These are phyloP conservation scores for Wallacemonas sp. DNA, from an alignment of 208 protist species.

Conservation along the genomic window DNA sequence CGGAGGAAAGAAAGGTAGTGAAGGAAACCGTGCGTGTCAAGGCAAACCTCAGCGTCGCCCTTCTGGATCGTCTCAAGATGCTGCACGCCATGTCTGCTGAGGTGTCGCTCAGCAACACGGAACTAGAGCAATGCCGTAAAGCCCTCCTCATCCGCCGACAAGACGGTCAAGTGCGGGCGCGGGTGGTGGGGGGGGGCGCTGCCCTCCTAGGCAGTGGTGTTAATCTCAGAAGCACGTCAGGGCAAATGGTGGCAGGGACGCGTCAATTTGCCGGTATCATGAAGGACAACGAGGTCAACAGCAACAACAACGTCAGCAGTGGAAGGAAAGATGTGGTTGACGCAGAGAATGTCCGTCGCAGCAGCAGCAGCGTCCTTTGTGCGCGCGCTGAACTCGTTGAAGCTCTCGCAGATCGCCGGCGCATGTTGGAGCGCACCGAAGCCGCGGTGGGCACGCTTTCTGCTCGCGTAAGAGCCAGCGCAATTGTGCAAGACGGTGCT, in stretches of 20 bases:
- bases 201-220: too few relatives aligned
- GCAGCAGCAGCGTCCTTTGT: background rate
- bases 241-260: too few relatives aligned
- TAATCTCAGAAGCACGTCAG: too few relatives aligned
- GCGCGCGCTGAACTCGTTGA: slow-evolving; percentile 17
- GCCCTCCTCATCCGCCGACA: slow-evolving; percentile 23
- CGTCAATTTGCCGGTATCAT: too few relatives aligned
- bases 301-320: too few relatives aligned
- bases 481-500: slow-evolving; percentile 24
- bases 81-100: slow-evolving; percentile 36
- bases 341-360: too few relatives aligned
- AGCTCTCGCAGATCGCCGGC: slow-evolving; percentile 22
- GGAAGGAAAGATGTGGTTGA: too few relatives aligned
- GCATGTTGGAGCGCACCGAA: slow-evolving; percentile 21
- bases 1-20: slow-evolving; percentile 10
- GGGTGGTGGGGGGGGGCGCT: background rate
- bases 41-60: slow-evolving; percentile 14
- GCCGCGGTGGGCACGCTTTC: slow-evolving; percentile 14
- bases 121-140: slow-evolving; percentile 43
- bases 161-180: background rate
- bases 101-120: slow-evolving; percentile 50
- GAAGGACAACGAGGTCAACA: too few relatives aligned
- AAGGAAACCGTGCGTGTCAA: slow-evolving; percentile 5
- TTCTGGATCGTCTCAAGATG: slow-evolving; percentile 34
- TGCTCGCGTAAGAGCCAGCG: slow-evolving; percentile 13